Base-by-base conservation (phyloP, 495 filamentous ascomycete species). In the Penicillium antarcticum region DNA sequence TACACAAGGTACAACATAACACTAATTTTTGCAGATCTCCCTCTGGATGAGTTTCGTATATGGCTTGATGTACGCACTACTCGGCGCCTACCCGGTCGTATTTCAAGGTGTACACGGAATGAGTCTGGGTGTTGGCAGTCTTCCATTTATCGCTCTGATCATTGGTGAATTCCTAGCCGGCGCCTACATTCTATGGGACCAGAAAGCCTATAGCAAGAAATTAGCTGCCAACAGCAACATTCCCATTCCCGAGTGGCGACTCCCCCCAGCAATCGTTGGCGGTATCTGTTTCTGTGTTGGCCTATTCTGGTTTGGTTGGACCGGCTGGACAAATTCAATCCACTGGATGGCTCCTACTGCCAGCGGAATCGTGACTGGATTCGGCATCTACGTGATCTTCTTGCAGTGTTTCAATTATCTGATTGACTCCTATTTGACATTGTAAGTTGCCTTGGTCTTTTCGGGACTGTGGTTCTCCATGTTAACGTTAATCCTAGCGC, bases 381-480 rank as follows among this genome's bases (percentile, higher is more conserved):
- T 75, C 24, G 60, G 66, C 19, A 66, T 73, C 55, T 68, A 58
- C 42, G 60, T 63, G 45, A 69, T 70, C 51, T 73, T 73, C 55
- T 47, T 74, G 29, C 65, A 70, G 40, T 68, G 65, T 36, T 69
- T 71, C 58, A 74, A 73, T 35, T 69, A 71, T 31, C 42, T 73
- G 56, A 69, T 74, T 34, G 71, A 71, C 19, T 67, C 64, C 8
- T 72, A 72, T 48, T 56, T 74, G 62, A 90, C 89, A 79, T 92
- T 91, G 79, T 86, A 73, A 70, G 82, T 78, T 6, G 21, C 18
- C 12, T 23, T 39, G 2, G n/a, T n/a, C n/a, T 31, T 24, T 14
- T 29, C 8, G 45, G 39, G 9, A 21, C 32, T 18, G 14, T 10
- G 11, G 21, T 24, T 14, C 4, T 12, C 12, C 37, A 19, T 49